Conservation (phyloP, 2,329 filamentous ascomycete species). For the Dendryphion nanum region DNA sequence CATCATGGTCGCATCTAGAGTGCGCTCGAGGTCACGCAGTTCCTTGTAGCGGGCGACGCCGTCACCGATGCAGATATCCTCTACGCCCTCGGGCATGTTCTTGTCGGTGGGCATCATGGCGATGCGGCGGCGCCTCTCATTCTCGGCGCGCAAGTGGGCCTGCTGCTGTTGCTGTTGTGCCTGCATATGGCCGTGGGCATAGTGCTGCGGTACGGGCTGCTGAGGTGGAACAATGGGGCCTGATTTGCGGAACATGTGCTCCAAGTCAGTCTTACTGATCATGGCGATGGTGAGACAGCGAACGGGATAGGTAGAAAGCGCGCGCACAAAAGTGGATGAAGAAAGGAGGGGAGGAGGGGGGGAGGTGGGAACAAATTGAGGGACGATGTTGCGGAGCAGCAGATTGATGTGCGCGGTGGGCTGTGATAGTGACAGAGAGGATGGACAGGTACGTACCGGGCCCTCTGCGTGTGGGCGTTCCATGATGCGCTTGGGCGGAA, state of each 20-base stretch:
- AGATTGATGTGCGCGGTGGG: too few species aligned
- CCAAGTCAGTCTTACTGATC: constrained; percentile 50
- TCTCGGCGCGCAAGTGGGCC: constrained; percentile 44
- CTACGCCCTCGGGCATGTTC: constrained; percentile 87
- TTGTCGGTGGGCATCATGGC: constrained; percentile 92
- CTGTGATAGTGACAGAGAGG: too few species aligned
- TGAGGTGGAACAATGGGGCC: constrained; percentile 50
- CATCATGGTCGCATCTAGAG: constrained; percentile 88
- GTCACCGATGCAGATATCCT: constrained; percentile 74
- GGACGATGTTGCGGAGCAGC: too few species aligned
- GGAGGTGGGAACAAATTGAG: constrained; percentile 7
- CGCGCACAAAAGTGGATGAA: neutral
- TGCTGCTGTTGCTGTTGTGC: constrained; percentile 35
- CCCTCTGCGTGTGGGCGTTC: constrained; percentile 40
- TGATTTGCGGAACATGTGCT: constrained; percentile 46
- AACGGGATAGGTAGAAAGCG: too few species aligned
- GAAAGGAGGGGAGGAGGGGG: constrained; percentile 1
- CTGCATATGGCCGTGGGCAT: constrained; percentile 37
- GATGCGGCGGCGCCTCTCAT: constrained; percentile 68
- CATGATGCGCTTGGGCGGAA: constrained; percentile 37
- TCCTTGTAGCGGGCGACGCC: constrained; percentile 79
- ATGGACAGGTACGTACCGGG: constrained; percentile 45
- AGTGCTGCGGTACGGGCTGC: constrained; percentile 49
- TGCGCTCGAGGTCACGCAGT: constrained; percentile 81
- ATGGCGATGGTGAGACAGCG: constrained; percentile 27